Conservation (phyloP, 441 rosid genomes). For the Erodium texanum region DNA sequence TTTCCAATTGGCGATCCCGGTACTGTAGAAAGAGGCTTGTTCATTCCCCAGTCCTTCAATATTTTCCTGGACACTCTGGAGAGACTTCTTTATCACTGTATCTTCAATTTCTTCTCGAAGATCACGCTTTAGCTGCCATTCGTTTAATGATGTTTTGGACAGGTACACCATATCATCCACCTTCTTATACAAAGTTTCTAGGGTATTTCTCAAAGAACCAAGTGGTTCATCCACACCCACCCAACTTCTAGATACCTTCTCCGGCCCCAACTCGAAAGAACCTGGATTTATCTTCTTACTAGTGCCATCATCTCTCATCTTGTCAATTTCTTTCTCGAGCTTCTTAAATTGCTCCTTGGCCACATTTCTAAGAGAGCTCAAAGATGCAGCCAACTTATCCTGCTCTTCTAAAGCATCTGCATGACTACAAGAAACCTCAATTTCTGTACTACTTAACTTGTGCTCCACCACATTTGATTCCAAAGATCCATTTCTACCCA, state of each 20-base stretch:
- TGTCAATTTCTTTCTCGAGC: slow-evolving; percentile 50
- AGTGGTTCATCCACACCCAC: slow-evolving; percentile 38
- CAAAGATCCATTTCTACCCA: slow-evolving; percentile 23
- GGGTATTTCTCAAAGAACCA: slow-evolving; percentile 36
- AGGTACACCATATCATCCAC: slow-evolving; percentile 26
- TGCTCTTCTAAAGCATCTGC: slow-evolving; percentile 17
- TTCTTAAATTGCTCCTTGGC: slow-evolving; percentile 45
- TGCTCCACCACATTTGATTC: slow-evolving; percentile 14
- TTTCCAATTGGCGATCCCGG: slow-evolving; percentile 28
- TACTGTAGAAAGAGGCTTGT: slow-evolving; percentile 28
- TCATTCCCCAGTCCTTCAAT: slow-evolving; percentile 42
- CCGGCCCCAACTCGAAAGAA: slow-evolving; percentile 38
- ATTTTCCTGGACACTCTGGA: slow-evolving; percentile 48
- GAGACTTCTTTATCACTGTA: slow-evolving; percentile 35
- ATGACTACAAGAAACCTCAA: slow-evolving; percentile 15
- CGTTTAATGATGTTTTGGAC: slow-evolving; percentile 32
- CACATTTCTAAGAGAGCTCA: slow-evolving; percentile 30
- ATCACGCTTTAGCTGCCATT: slow-evolving; percentile 49
- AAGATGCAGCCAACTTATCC: slow-evolving; percentile 27
- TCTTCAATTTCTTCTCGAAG: slow-evolving; percentile 42
- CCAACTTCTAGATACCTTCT: slow-evolving; percentile 35
- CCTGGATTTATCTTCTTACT: slow-evolving; percentile 30
- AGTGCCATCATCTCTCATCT: slow-evolving; percentile 31
- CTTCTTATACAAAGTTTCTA: slow-evolving; percentile 33
- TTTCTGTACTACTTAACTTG: slow-evolving; percentile 8